Base-by-base conservation (phyloP, 108 stramenopile species). In the Conticribra guillardii region DNA sequence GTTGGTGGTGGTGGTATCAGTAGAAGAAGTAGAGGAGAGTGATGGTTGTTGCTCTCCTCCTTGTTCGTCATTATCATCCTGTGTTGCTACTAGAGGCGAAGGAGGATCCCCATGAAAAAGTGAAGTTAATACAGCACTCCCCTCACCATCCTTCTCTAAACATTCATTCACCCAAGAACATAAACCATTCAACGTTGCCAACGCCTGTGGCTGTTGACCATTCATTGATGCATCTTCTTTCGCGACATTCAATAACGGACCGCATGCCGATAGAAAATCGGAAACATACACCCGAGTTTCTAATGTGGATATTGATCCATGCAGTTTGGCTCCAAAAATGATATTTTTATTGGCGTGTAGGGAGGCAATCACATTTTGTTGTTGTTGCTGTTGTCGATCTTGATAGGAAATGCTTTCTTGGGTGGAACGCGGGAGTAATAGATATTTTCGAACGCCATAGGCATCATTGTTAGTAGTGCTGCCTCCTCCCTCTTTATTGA, bases 121-220 rank as follows among this genome's bases (percentile, higher is more conserved):
- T 2, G 33, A 34, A 27, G 44, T 50, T 2, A 73, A 48, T 18
- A 79, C 73, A 27, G 41, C 37, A 52, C 78, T 81, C 34, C 71
- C 71, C 33, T 57, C 59, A n/a, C 71, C 74, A 19, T 76, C 32
- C 9, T 62, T 56, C 5, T 84, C 76, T 21, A 91, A 60, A 32
- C 79, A 80, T 16, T 50, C 27, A n/a, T 26, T 65, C 1, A 91
- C 88, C 88, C 88, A 94, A 0, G 67, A 57, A 45, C 74, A 87
- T 2, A 94, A 73, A 26, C 93, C 93, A 29, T 79, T 54, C 46
- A 94, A 73, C 14, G 86, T 62, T 1, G 87, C 85, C 45, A 91
- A 58, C 4, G 90, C 90, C 53, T 91, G 90, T 5, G 85, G 82
- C 62, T 94, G 93, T 50, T 91, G 89, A 48, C 89, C 93, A 33